Base-by-base conservation (phyloP, 306 rosid species). In the Echinosophora koreensis region DNA sequence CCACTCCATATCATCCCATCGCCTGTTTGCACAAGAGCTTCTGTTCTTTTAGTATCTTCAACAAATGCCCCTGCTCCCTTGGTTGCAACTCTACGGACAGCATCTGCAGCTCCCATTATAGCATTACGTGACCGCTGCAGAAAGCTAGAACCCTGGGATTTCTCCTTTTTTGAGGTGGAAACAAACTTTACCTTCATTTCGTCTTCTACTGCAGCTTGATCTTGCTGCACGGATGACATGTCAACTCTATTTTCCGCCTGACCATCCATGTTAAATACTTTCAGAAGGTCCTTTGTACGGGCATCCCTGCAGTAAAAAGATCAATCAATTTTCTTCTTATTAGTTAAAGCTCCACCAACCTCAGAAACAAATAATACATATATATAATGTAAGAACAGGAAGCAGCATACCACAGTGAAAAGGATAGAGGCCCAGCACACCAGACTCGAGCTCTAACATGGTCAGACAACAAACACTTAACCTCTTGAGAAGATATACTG, bases 1-100 rank as follows among this genome's bases (percentile, higher is more conserved):
- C 98, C 99, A 78, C 90, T 92, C 99, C 98, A 96, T 79, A 92
- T 88, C 90, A 86, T 89, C 61, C 99, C 99, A 85, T 96, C 97
- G 2, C 80, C 76, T 42, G 97, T 81, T 65, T 87, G 88, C 34
- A 87, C 87, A 0, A 92, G 63, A n/a, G 98, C 90, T 83, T 92
- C 99, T 2, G 88, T 90, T 80, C 94, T 88, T 87, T 89, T 92
- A 71, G 86, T 56, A 70, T 92, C 99, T 32, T 96, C 99, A 32
- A 78, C 92, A 69, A 96, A 92, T 37, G 98, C 98, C 72, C 99
- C 98, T 38, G 98, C 90, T 18, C 99, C 97, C 83, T 90, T 90
- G 17, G 94, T 87, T 76, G 98, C 99, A 73, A 96, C 98, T 30
- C 98, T 86, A 55, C 99, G 96, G 60, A 96, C 99, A 5, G 90